Evolutionary conservation across 352 stramenopile genomes (phyloP), one percentile per base, ranked within the genome.

Genomic region (Phytophthora boehmeriae): DNA sequence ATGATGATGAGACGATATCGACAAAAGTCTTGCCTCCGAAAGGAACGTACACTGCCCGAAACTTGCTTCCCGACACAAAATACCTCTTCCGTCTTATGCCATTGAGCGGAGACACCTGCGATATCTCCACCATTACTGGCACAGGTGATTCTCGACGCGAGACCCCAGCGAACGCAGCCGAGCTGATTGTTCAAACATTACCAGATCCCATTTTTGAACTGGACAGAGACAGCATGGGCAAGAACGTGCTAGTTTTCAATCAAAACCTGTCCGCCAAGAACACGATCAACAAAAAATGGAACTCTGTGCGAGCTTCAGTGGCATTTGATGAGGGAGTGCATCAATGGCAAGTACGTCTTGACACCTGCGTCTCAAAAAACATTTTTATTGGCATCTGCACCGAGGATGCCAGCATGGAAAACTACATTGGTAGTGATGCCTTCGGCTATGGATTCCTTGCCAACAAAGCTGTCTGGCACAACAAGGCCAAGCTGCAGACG

Each of bases 391-490:
- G 91, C 2, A 75, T 97, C 10, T 87, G 81, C 30, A 91, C 78
- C 0, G 66, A 55, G 2, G 71, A 95, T 8, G 86, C 83, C 5
- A 83, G 60, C 13, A 69, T 96, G 32, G 86, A 96, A 17, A 97
- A 97, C 59, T 97, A 97, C 57, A 76, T 97, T 27, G 91, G 91
- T 16, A 96, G 83, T 54, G 91, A 97, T 41, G 75, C 71, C 0
- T 87, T 76, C 36, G 90, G 91, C n/a, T 97, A 95, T 69, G 91
- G 88, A 3, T 97, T 95, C 54, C 68, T 97, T 2, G 90, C 91
- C 1, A 97, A 97, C 66, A 96, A 94, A 36, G 90, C 91, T 0
- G 71, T 97, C 16, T 97, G 91, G 91, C 88, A 97, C 64, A 96
- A 97, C 75, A 97, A 97, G 57, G 79, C 67, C 38, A 96, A 96